These are phyloP conservation scores for Penicillium pulvis DNA, from an alignment of 495 filamentous ascomycete species.

Conservation along the genomic window DNA sequence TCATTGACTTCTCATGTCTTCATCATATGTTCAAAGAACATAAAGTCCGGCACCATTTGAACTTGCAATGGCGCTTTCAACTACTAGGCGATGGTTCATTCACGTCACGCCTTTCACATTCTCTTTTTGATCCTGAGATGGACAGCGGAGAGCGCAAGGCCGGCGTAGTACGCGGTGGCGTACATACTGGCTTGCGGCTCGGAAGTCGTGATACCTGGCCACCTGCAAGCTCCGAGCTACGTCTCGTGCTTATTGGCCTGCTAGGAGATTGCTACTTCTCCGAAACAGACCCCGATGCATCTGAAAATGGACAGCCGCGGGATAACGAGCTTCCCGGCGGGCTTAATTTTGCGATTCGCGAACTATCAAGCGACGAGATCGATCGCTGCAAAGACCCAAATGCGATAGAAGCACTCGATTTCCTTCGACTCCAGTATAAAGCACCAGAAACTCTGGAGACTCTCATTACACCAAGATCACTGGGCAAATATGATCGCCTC, in stretches of 20 bases:
- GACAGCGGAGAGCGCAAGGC: constrained; percentile 72
- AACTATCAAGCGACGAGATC: constrained; percentile 73
- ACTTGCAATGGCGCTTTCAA: constrained; percentile 76
- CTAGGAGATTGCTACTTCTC: constrained; percentile 71
- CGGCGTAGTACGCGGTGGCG: constrained; percentile 67
- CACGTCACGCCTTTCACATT: constrained; percentile 72
- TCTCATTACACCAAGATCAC: constrained; percentile 65
- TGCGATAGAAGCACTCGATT: constrained; percentile 84
- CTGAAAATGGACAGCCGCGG: constrained; percentile 27
- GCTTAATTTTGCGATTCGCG: constrained; percentile 84
- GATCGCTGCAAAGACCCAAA: constrained; percentile 76
- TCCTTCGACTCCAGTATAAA: constrained; percentile 82
- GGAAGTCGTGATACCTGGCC: constrained; percentile 82
- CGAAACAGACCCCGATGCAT: constrained; percentile 20
- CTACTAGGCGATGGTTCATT: constrained; percentile 85
- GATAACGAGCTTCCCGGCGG: constrained; percentile 71
- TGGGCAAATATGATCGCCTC: constrained; percentile 80
- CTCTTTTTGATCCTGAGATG: constrained; percentile 85
- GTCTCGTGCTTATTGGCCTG: constrained; percentile 84
- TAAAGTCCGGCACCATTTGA: constrained; percentile 71
- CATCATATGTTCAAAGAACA: constrained; percentile 78
- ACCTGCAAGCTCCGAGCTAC: constrained; percentile 87
- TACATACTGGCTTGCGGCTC: constrained; percentile 77
- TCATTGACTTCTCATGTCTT: constrained; percentile 77
- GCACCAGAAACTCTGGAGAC: constrained; percentile 71